A percentile compares a stretch with the other conserved stretches of the same genome.
phyloP scores from a whole-genome alignment of 148 eudicot genomes.

The Tetragonia tetragonoides region DNA sequence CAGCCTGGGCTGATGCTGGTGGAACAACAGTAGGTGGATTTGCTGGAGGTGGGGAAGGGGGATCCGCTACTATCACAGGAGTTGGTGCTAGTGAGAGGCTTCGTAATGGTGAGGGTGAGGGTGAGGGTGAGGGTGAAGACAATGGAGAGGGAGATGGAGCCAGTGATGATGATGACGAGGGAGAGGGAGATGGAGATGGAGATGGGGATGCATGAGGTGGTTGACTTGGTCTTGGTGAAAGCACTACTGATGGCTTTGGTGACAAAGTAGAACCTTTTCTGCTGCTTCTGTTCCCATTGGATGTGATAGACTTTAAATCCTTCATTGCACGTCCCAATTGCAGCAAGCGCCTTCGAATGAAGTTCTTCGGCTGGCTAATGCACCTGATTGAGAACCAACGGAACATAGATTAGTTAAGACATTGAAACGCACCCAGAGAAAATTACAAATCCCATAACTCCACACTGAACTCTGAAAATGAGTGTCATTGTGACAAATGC shows the following conservation, averaged over 20 bases:
- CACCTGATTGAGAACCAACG: conserved; percentile 18
- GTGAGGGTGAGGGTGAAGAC: conserved; percentile 27
- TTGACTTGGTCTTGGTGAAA: conserved; percentile 13
- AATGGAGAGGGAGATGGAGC: conserved; percentile 29
- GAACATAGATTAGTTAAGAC: neutral
- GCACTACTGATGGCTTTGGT: conserved; percentile 2
- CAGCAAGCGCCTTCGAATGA: conserved; percentile 33
- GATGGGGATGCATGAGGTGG: conserved; percentile 28
- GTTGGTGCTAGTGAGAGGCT: conserved; percentile 24
- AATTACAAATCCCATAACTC: neutral
- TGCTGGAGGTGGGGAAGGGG: conserved; percentile 29
- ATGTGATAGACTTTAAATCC: neutral
- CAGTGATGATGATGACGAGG: conserved; percentile 19
- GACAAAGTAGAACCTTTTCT: conserved; percentile 8
- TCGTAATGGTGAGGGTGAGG: conserved; percentile 28
- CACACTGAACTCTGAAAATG: no score
- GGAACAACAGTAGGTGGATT: conserved; percentile 21
- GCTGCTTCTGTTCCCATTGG: conserved; percentile 2
- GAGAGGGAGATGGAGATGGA: conserved; percentile 20
- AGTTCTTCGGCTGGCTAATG: neutral
- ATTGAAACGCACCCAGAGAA: neutral
- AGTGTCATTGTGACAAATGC: no score
- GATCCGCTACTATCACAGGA: neutral
- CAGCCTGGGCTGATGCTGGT: conserved; percentile 26
- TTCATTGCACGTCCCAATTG: conserved; percentile 1